Evolutionary conservation across 1,284 basidiomycete species (phyloP), one percentile per base, ranked within the genome.

Genomic region (Mycena sp.): DNA sequence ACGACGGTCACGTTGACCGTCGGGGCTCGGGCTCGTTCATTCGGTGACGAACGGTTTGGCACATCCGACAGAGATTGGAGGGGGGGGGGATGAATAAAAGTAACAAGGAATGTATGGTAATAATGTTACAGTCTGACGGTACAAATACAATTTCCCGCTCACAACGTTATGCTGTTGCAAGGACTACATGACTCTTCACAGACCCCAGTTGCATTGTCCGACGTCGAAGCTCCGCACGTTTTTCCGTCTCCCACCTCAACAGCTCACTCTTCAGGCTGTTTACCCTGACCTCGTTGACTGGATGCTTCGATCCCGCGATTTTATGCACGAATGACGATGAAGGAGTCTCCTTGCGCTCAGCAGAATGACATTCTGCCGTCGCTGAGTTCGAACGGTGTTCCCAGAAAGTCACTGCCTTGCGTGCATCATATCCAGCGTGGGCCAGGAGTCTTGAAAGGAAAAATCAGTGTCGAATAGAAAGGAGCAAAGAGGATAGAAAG

Each of bases 361-460:
- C 51, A 28, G 69, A 63, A 4, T 73, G 60, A 69, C 79, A 80
- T 46, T 81, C 80, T 6, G 37, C n/a, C 3, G 14, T 12, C 37
- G 32, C 32, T 35, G 71, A 62, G 12, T 69, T 71, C 44, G 77
- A 70, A n/a, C 81, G 76, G 9, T 79, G 76, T 73, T 92, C 87
- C 92, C 92, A 94, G 75, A 93, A 94, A 29, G 77, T 79, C 44
- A 93, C 83, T 6, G 92, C 89, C 49, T 84, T 80, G 30, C 89
- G 85, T 10, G 94, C 90, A 76, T 96, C 92, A 72, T 90, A 96
- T 4, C 93, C 93, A 0, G 94, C 92, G 73, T 94, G 86, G 0
- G 95, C 92, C 17, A 97, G 85, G n/a, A 96, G 78, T 65, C 93
- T 92, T 59, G 26, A 58, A 57, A n/a, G 30, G 32, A 48, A 28